Evolutionary conservation across 805 yeast species (phyloP).

Genomic region (Ogataea dorogensis): DNA sequence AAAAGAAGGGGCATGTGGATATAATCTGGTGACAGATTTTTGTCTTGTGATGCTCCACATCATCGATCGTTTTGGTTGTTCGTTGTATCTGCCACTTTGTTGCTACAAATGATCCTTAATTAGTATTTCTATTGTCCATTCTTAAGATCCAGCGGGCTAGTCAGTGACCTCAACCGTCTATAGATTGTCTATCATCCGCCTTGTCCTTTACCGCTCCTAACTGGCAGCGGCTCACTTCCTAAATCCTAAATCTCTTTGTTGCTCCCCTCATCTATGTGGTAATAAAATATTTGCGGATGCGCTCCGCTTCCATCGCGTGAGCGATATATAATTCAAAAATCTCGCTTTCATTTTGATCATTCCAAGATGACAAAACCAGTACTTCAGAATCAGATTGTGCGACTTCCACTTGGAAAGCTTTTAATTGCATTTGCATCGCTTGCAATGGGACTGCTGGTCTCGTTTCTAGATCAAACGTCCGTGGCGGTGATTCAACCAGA

Average conservation of each 20-base stretch:
- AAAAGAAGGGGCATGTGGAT: background rate
- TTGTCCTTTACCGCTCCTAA: too few species aligned
- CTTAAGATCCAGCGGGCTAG: too few species aligned
- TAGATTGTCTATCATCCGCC: too few species aligned
- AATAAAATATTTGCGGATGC: constrained; percentile 2
- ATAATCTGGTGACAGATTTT: too few species aligned
- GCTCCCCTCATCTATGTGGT: too few species aligned
- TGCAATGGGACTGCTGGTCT: constrained; percentile 39
- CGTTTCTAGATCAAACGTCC: constrained; percentile 51
- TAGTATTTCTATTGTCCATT: background rate
- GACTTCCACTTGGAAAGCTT: constrained; percentile 39
- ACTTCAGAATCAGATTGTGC: constrained; percentile 40
- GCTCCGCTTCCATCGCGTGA: constrained; percentile 4
- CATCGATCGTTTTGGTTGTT: too few species aligned
- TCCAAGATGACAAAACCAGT: constrained; percentile 1
- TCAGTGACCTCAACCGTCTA: too few species aligned
- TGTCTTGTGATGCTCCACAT: too few species aligned
- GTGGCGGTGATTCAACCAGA: constrained; percentile 47
- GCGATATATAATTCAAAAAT: background rate
- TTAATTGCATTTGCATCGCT: constrained; percentile 38
- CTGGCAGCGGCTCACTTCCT: too few species aligned
- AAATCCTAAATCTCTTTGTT: too few species aligned
- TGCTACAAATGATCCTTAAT: too few species aligned
- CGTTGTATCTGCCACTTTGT: too few species aligned
- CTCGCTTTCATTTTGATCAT: background rate